Evolutionary conservation across 2,329 filamentous ascomycete species (phyloP).

Genomic region (Aspergillus quadricinctus): DNA sequence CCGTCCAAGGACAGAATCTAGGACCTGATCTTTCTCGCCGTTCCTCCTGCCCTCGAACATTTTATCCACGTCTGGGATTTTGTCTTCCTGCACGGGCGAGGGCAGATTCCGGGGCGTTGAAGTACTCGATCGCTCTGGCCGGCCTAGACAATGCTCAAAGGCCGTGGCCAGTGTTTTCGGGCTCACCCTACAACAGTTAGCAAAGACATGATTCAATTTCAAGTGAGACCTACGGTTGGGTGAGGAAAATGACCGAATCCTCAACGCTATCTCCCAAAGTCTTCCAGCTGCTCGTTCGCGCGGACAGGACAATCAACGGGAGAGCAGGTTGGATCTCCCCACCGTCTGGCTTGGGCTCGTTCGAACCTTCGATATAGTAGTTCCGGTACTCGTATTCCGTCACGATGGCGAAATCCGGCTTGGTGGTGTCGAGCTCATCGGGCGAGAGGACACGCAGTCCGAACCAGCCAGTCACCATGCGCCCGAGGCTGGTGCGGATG

Average conservation of each 20-base stretch:
- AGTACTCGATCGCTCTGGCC: neutral
- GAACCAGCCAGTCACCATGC: slow-evolving; percentile 18
- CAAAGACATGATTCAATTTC: neutral
- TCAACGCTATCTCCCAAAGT: slow-evolving; percentile 10
- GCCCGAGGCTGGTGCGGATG: slow-evolving; percentile 10
- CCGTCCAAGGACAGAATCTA: no score
- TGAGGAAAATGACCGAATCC: slow-evolving; percentile 17
- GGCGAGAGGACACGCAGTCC: slow-evolving; percentile 11
- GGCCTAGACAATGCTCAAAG: slow-evolving; percentile 12
- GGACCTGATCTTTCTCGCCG: neutral
- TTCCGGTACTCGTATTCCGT: slow-evolving; percentile 19
- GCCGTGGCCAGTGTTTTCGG: slow-evolving; percentile 16
- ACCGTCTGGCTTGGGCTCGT: slow-evolving; percentile 1
- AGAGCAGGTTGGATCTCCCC: neutral
- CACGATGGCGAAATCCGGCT: slow-evolving; percentile 15
- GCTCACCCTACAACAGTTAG: slow-evolving; percentile 11
- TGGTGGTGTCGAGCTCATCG: slow-evolving; percentile 5
- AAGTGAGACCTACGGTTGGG: slow-evolving; percentile 16
- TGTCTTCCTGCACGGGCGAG: neutral
- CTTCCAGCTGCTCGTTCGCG: slow-evolving; percentile 13
- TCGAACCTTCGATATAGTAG: slow-evolving; percentile 6
- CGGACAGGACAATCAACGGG: slow-evolving; percentile 17
- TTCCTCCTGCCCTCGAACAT: neutral
- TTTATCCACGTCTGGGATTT: neutral
- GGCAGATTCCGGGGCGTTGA: neutral